Evolutionary conservation across 176 grass and related monocot species (phyloP).

Genomic region (Aegilops sharonensis): DNA sequence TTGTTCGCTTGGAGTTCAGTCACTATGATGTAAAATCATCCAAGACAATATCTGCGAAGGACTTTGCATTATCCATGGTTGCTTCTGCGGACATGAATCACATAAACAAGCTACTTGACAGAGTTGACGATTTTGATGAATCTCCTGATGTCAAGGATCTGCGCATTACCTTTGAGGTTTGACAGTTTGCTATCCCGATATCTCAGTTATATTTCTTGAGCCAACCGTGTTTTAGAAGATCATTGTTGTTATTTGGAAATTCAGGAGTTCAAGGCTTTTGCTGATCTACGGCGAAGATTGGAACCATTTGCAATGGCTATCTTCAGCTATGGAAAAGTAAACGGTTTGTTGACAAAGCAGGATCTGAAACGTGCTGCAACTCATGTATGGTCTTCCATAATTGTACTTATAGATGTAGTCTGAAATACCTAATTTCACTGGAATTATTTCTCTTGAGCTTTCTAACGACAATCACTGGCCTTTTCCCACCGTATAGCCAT

Average conservation of each 20-base stretch:
- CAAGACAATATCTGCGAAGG: conserved; percentile 79
- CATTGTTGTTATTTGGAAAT: conserved; percentile 3
- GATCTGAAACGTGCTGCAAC: conserved; percentile 84
- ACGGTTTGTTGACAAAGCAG: conserved; percentile 85
- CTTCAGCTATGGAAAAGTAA: conserved; percentile 91
- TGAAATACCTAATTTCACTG: background rate
- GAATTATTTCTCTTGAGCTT: background rate
- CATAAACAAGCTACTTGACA: conserved; percentile 81
- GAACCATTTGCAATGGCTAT: conserved; percentile 80
- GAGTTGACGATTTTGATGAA: conserved; percentile 70
- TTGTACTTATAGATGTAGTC: background rate
- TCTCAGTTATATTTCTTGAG: background rate
- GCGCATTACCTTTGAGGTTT: conserved; percentile 81
- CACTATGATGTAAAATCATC: conserved; percentile 91
- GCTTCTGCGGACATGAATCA: conserved; percentile 91
- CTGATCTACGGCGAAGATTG: conserved; percentile 74
- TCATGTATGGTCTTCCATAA: conserved; percentile 54
- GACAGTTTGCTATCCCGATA: conserved; percentile 15
- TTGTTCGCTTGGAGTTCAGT: conserved; percentile 81
- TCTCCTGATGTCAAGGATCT: conserved; percentile 61
- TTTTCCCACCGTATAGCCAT: background rate
- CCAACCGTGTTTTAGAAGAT: conserved; percentile 2
- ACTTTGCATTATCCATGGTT: conserved; percentile 96
- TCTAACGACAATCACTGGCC: background rate
- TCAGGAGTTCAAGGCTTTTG: conserved; percentile 95